Conservation (phyloP, 2,329 filamentous ascomycete genomes). For the Chaetoscypha palmicola region DNA sequence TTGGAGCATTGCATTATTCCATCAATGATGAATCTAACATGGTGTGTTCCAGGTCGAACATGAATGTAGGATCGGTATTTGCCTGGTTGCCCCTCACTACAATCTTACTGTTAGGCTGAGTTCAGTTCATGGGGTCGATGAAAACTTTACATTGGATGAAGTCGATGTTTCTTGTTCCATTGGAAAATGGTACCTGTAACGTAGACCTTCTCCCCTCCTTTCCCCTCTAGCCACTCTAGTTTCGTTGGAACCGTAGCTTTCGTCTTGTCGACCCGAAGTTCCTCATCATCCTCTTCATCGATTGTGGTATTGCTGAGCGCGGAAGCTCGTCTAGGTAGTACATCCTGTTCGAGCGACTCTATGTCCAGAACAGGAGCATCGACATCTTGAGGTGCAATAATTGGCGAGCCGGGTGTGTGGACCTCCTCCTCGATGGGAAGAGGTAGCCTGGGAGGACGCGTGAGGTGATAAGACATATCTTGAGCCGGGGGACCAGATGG, state of each 20-base stretch:
- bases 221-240: constrained; percentile 69
- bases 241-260: constrained; percentile 74
- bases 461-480: constrained; percentile 52
- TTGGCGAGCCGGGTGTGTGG: constrained; percentile 83
- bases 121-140: no score
- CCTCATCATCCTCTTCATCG: constrained; percentile 78
- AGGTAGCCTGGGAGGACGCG: constrained; percentile 78
- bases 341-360: constrained; percentile 43
- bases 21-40: constrained; percentile 93
- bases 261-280: constrained; percentile 67
- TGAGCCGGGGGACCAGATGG: constrained; percentile 37
- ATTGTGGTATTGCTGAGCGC: constrained; percentile 55
- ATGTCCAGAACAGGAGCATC: constrained; percentile 25
- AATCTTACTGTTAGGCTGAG: constrained; percentile 11
- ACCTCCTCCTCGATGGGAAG: constrained; percentile 90
- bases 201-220: constrained; percentile 79
- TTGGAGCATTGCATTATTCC: constrained; percentile 86
- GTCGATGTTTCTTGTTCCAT: constrained; percentile 89
- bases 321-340: constrained; percentile 45
- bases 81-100: constrained; percentile 42
- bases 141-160: constrained; percentile 69
- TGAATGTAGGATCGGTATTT: constrained; percentile 71
- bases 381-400: constrained; percentile 63
- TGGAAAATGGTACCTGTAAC: constrained; percentile 96
- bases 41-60: constrained; percentile 88